Conservation (phyloP, 1,284 basidiomycete genomes). For the Cutaneotrichosporon cavernicola region DNA sequence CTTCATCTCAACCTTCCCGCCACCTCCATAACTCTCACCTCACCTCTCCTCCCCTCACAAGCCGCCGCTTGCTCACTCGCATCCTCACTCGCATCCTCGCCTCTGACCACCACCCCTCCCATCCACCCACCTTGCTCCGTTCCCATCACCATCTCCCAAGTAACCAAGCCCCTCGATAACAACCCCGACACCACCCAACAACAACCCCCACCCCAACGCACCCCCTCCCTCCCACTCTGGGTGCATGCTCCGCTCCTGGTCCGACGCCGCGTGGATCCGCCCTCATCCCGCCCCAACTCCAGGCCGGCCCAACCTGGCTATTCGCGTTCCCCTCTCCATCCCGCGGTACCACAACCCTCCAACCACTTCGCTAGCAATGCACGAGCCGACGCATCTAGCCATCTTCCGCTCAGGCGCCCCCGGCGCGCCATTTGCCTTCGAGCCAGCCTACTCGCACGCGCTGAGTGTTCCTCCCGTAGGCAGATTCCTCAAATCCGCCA, state of each 20-base stretch:
- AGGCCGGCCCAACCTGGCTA: neutral
- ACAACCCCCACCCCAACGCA: neutral
- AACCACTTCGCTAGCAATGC: neutral
- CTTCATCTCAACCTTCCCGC: neutral
- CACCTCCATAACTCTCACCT: neutral
- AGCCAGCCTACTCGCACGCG: conserved; percentile 1
- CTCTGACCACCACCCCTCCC: too few species aligned
- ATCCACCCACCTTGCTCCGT: neutral
- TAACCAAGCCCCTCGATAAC: too few species aligned
- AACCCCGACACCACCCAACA: too few species aligned
- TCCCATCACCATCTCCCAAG: neutral
- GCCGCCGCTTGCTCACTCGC: too few species aligned
- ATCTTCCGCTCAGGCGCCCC: neutral
- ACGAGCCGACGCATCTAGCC: conserved; percentile 4
- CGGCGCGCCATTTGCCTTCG: neutral
- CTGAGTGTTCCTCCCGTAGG: neutral
- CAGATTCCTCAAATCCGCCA: neutral
- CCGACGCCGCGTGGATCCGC: neutral
- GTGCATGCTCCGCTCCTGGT: conserved; percentile 2
- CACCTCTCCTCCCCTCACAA: neutral
- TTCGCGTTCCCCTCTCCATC: neutral
- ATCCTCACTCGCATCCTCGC: too few species aligned
- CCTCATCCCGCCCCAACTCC: neutral
- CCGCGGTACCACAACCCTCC: neutral
- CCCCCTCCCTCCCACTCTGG: neutral